Conservation (phyloP, 1,284 basidiomycete species). For the Malassezia psittaci region DNA sequence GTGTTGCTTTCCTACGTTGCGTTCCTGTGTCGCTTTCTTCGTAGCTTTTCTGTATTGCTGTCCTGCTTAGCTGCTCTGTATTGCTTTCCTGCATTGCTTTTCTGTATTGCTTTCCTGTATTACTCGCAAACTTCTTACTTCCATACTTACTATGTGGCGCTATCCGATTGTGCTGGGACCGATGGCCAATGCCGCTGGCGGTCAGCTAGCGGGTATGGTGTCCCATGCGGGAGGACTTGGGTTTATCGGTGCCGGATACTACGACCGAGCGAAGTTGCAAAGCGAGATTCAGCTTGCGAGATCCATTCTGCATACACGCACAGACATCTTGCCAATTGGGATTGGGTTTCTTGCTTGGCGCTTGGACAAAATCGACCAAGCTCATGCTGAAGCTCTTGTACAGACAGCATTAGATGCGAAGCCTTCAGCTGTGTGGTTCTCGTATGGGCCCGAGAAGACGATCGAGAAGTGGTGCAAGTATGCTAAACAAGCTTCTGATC, state of each 20-base stretch:
- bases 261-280: constrained; percentile 17
- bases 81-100: too few relatives aligned
- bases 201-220: constrained; percentile 31
- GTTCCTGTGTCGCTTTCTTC: too few relatives aligned
- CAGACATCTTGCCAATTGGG: constrained; percentile 26
- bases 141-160: not conserved
- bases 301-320: constrained; percentile 11
- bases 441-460: constrained; percentile 31
- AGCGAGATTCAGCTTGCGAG: constrained; percentile 23
- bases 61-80: too few relatives aligned
- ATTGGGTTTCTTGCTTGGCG: constrained; percentile 41
- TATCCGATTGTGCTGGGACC: constrained; percentile 33
- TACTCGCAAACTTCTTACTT: constrained; percentile 15
- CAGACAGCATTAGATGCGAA: constrained; percentile 23
- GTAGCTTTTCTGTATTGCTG: too few relatives aligned
- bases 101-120: too few relatives aligned
- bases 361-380: constrained; percentile 15
- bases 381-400: constrained; percentile 26
- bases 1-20: too few relatives aligned
- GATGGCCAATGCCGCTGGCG: constrained; percentile 40
- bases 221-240: constrained; percentile 38
- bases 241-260: constrained; percentile 44
- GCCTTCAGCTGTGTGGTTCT: constrained; percentile 37
- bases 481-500: constrained; percentile 21
- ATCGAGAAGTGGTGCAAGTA: constrained; percentile 24